Evolutionary conservation across 163 green algal species (phyloP), one percentile per base, ranked within the genome.

Genomic region (Botryococcus braunii): DNA sequence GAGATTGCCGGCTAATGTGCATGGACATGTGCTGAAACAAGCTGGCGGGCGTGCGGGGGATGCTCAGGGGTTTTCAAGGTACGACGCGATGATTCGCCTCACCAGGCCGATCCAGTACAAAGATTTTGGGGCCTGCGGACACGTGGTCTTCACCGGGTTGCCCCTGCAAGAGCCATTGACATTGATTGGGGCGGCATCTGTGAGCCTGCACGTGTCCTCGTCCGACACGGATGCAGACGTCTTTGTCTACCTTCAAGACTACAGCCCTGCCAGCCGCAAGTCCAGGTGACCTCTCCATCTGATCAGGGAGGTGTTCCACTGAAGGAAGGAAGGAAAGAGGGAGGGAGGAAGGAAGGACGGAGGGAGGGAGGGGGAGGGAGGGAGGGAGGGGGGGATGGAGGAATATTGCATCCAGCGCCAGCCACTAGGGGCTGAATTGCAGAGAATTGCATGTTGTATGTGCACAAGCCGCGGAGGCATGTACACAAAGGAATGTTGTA

Each of bases 241-340:
- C 5, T 76, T 76, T 72, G 65, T 49, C 17, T 76, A 76, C 64
- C 65, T 76, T 31, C 31, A 72, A 36, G 70, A 76, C 36, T 34
- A 62, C 4, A 38, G 66, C 38, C 34, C 65, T 1, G 58, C 21
- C 8, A 64, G 29, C 23, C 47, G 56, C 27, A 52, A 61, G 1
- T 37, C 67, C 41, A 67, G 59, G 68, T 74, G 31, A 8, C 0
- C 4, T 23, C 37, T 57, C 23, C 39, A 43, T 43, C 39, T 41
- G 7, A n/a, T n/a, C n/a, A n/a, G n/a, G n/a, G n/a, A n/a, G n/a
- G n/a, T n/a, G n/a, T n/a, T n/a, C n/a, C n/a, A n/a, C n/a, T n/a
- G n/a, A n/a, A n/a, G n/a, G n/a, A n/a, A n/a, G n/a, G n/a, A n/a
- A n/a, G n/a, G n/a, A n/a, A n/a, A n/a, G n/a, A n/a, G n/a, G n/a